Evolutionary conservation across 257 asterid species (phyloP).

Genomic region (Asclepias syriaca): DNA sequence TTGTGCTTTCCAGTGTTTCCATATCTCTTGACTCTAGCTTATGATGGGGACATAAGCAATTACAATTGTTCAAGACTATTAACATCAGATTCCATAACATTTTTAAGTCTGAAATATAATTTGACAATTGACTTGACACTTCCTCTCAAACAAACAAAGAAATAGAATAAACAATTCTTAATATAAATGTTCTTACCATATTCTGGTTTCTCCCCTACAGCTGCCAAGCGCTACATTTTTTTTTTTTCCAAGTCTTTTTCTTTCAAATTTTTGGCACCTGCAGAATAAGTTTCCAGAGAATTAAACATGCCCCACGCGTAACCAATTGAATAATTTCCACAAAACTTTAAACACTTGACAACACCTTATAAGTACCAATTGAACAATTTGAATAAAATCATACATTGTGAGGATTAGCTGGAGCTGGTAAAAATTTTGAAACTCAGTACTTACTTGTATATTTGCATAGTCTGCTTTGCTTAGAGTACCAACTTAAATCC

Average conservation of each 20-base stretch:
- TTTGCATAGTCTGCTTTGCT: neutral
- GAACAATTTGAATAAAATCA: no score
- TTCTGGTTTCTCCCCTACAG: neutral
- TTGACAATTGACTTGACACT: no score
- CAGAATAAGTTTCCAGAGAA: neutral
- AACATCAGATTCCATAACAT: no score
- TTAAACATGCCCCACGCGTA: neutral
- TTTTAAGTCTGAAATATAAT: no score
- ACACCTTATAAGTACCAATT: neutral
- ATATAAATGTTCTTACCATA: neutral
- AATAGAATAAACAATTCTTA: no score
- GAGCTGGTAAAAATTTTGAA: neutral
- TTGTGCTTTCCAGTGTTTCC: neutral
- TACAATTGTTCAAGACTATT: no score
- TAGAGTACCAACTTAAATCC: conserved; percentile 67
- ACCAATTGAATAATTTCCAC: neutral
- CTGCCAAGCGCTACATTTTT: neutral
- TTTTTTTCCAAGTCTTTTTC: neutral
- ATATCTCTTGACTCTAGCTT: neutral
- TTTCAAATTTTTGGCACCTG: neutral
- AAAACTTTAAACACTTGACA: neutral
- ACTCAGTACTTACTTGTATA: neutral
- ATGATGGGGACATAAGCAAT: no score
- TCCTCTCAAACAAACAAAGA: no score
- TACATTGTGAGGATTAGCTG: neutral